Conservation (phyloP, 768 basidiomycete species). For the Mycena filopes region DNA sequence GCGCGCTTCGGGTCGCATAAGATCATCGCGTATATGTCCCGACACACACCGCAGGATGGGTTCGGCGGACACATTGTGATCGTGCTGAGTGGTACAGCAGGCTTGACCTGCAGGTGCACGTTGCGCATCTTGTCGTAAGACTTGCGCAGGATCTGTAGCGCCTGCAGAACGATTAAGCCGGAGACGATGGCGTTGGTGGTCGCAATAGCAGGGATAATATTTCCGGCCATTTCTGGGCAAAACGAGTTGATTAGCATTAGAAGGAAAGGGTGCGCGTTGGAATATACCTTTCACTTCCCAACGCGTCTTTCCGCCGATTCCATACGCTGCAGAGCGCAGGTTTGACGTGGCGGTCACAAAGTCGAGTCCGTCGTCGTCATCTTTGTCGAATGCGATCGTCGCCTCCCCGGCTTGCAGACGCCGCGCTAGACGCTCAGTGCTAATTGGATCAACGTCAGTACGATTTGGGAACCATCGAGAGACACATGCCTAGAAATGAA, state of each 20-base stretch:
- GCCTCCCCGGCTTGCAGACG: conserved; percentile 74
- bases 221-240: conserved; percentile 93
- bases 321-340: conserved; percentile 89
- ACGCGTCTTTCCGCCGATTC: conserved; percentile 87
- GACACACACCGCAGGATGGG: conserved; percentile 83
- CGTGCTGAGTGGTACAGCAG: conserved; percentile 79
- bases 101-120: conserved; percentile 83
- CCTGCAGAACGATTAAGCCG: conserved; percentile 93
- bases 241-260: neutral
- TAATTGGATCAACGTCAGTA: conserved; percentile 42
- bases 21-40: conserved; percentile 83
- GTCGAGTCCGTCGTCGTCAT: conserved; percentile 96
- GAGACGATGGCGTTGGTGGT: conserved; percentile 99
- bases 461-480: neutral
- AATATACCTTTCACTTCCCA: conserved; percentile 94
- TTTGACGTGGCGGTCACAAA: conserved; percentile 97
- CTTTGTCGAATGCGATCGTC: conserved; percentile 93
- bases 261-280: neutral
- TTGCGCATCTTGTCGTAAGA: conserved; percentile 71
- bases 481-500: conserved; percentile 82
- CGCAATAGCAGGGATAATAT: conserved; percentile 99
- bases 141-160: conserved; percentile 82
- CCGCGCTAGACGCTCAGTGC: conserved; percentile 81
- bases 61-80: conserved; percentile 78
- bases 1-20: conserved; percentile 77